Base-by-base conservation (phyloP, 768 basidiomycete genomes). In the Gyrodon lividus region DNA sequence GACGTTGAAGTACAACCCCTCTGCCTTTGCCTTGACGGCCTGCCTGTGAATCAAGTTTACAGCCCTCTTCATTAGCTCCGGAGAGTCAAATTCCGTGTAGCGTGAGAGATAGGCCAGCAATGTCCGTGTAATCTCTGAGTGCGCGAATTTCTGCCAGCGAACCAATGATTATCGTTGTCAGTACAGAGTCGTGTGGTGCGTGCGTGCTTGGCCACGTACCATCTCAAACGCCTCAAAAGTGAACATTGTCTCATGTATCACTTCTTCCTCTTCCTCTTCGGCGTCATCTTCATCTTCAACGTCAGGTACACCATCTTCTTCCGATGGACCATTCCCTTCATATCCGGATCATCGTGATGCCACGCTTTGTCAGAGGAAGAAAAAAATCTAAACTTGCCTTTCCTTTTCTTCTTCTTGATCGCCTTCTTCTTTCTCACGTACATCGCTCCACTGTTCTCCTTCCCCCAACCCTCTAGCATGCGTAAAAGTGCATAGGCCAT, bases 1-100 rank as follows among this genome's bases (percentile, higher is more conserved):
- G 53, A 93, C 96, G 72, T 95, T 92, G 81, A 96, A 99, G 70
- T 92, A 98, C 8, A 99, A 71, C 0, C 88, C 96, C 66, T 98
- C 97, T 1, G 93, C 92, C 67, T 97, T 94, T 14, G 87, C 86
- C 60, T 81, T 86, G 54, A 99, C 83, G 40, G 87, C 94, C 57
- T 96, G 92, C 13, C 97, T 82, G 66, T 98, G 92, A 59, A 99
- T 78, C 59, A 99, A 72, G 58, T 80, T 82, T 30, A 98, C 93
- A 34, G 92, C 87, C 42, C 94, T 82, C 67, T 89, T 91, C 85
- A 98, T 88, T 64, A 87, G 79, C 60, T 98, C 92, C 0, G 87
- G 71, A 24, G 68, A 63, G 51, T 71, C 69, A 68, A 95, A 93
- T 46, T 94, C 89, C 63, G 81, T 84, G 75, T 91, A 96, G 16